Evolutionary conservation across 495 filamentous ascomycete species (phyloP), one percentile per base, ranked within the genome.

Genomic region (Rostrohypoxylon terebratum): DNA sequence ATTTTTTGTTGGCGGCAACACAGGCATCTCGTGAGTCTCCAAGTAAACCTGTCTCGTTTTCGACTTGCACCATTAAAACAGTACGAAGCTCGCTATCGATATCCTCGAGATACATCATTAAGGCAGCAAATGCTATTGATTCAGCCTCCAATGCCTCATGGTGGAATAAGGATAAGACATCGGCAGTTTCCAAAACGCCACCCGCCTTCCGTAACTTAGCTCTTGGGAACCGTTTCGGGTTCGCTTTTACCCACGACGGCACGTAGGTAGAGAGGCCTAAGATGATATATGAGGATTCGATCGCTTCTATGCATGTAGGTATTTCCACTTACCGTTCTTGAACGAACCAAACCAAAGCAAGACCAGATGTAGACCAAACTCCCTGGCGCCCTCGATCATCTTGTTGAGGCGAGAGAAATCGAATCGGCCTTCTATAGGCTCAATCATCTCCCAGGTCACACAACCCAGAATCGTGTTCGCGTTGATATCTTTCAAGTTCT

Each of bases 391-490:
- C 0, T 5, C 1, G 11, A 51, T 51, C 11, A 51, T 20, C 8
- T 51, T 51, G 21, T 28, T 21, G 6, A 51, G 47, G 11, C 25
- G 20, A 28, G 47, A 25, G 21, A 51, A 51, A 13, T 51, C 47
- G 6, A 28, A 51, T 11, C 14, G 9, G 9, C 47, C 47, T 51
- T 51, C 47, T 14, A 51, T 11, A 14, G 47, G 21, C 47, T 51
- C 47, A 28, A 51, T 51, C 47, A 51, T 51, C 47, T 51, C 47
- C 47, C 47, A 51, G 0, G 47, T 51, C 1, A 51, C 20, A 51
- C 47, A 51, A 0, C 47, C 47, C 4, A 51, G 20, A 51, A 51
- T 6, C 20, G 47, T 51, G 8, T 51, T 51, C 23, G 14, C 47
- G 8, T 51, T 51, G 21, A 0, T 11, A 3, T 51, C 47, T 20